A percentile compares a stretch with the other conserved stretches of the same genome.
Conservation (phyloP, 179 eudicot genomes). For the Beta lomatogona region DNA sequence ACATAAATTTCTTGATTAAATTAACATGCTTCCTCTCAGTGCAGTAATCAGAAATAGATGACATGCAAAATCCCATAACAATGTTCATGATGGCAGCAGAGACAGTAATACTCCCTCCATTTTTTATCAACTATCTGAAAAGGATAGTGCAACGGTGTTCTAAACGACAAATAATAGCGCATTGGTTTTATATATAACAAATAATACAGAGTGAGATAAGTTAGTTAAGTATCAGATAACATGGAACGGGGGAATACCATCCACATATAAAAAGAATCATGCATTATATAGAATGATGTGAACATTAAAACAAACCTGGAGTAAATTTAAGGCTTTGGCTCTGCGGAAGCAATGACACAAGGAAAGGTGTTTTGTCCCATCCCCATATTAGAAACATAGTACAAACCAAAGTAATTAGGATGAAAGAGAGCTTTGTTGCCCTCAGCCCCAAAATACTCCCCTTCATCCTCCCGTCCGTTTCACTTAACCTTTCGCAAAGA, state of each 20-base stretch:
- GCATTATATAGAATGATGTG: not conserved
- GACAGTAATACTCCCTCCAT: not conserved
- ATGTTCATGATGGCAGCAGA: not conserved
- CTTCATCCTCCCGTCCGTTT: constrained; percentile 23
- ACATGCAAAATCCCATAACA: not conserved
- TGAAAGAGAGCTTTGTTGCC: constrained; percentile 34
- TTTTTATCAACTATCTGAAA: too few species aligned
- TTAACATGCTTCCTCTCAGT: not conserved
- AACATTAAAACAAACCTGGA: constrained; percentile 33
- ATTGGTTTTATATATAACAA: not conserved
- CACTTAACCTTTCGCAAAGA: constrained; percentile 10
- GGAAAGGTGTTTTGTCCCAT: constrained; percentile 38
- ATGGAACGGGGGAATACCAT: not conserved
- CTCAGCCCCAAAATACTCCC: constrained; percentile 26
- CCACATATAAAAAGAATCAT: not conserved
- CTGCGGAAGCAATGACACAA: constrained; percentile 28
- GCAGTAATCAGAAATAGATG: not conserved
- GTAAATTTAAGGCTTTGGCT: constrained; percentile 23
- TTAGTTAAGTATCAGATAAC: too few species aligned
- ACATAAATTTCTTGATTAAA: not conserved
- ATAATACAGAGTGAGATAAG: not conserved
- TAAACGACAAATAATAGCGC: too few species aligned
- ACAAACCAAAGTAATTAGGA: constrained; percentile 34
- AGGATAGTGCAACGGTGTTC: too few species aligned
- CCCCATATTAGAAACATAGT: constrained; percentile 32